phyloP scores from a whole-genome alignment of 1,284 basidiomycete species.

The Malassezia restricta region DNA sequence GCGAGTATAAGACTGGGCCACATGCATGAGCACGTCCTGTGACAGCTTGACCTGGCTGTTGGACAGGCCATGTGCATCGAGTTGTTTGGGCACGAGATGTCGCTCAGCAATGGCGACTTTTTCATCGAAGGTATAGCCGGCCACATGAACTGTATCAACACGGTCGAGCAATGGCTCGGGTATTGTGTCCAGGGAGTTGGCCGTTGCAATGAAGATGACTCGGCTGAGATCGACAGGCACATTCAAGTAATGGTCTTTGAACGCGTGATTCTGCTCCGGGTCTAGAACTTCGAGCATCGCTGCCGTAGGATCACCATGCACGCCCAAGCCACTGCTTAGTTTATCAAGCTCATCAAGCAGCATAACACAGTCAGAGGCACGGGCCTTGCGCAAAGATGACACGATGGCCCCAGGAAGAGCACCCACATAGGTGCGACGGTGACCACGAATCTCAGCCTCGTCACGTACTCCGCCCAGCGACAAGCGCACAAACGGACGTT shows the following conservation, averaged over 20 bases:
- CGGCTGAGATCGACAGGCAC: slow-evolving; percentile 38
- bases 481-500: slow-evolving; percentile 52
- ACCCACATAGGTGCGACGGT: slow-evolving; percentile 39
- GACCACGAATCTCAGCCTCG: slow-evolving; percentile 48
- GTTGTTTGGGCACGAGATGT: slow-evolving; percentile 70
- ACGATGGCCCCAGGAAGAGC: slow-evolving; percentile 59
- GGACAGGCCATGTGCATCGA: slow-evolving; percentile 57
- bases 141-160: slow-evolving; percentile 47
- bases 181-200: slow-evolving; percentile 48
- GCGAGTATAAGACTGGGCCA: slow-evolving; percentile 66
- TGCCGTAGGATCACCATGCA: slow-evolving; percentile 48
- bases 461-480: slow-evolving; percentile 48
- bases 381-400: slow-evolving; percentile 40
- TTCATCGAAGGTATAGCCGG: slow-evolving; percentile 48
- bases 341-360: slow-evolving; percentile 50
- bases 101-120: slow-evolving; percentile 48
- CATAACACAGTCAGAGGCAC: slow-evolving; percentile 48
- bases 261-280: slow-evolving; percentile 48
- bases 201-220: slow-evolving; percentile 49
- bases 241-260: slow-evolving; percentile 49
- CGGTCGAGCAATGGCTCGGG: slow-evolving; percentile 48
- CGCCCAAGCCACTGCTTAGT: slow-evolving; percentile 42
- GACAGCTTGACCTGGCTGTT: slow-evolving; percentile 53
- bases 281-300: slow-evolving; percentile 49
- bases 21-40: slow-evolving; percentile 59